Evolutionary conservation across 768 basidiomycete species (phyloP).

Genomic region (Mycena venus): DNA sequence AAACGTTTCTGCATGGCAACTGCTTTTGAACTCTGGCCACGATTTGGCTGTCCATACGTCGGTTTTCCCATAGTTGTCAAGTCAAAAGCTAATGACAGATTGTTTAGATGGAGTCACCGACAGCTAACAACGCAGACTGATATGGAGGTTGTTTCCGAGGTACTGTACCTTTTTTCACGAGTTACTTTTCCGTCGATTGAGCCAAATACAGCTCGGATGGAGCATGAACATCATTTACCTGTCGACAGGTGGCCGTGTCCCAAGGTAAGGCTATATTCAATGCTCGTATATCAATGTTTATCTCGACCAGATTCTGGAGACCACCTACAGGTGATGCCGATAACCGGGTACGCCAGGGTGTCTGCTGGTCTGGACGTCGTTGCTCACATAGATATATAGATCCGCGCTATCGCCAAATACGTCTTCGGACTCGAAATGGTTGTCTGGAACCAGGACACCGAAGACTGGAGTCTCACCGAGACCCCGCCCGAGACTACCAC

Average conservation of each 20-base stretch:
- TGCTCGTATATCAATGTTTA: background rate
- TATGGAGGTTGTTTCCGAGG: background rate
- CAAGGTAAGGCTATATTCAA: background rate
- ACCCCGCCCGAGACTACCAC: background rate
- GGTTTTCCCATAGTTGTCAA: background rate
- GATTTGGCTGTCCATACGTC: background rate
- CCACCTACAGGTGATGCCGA: background rate
- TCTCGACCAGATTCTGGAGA: background rate
- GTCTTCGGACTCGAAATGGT: background rate
- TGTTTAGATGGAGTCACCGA: background rate
- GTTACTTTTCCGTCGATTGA: background rate
- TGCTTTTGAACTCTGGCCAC: background rate
- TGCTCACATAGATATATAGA: background rate
- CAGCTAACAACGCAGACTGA: background rate
- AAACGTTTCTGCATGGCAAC: background rate
- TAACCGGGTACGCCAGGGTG: background rate
- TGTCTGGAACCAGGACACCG: background rate
- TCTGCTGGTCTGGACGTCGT: background rate
- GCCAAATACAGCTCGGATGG: background rate
- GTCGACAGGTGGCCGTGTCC: background rate
- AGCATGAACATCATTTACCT: background rate
- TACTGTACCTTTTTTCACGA: background rate
- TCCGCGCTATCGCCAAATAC: background rate
- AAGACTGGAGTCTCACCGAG: background rate
- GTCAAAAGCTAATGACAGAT: background rate